Evolutionary conservation across 148 eudicot genomes (phyloP).

Genomic region (Fagopyrum homotropicum): DNA sequence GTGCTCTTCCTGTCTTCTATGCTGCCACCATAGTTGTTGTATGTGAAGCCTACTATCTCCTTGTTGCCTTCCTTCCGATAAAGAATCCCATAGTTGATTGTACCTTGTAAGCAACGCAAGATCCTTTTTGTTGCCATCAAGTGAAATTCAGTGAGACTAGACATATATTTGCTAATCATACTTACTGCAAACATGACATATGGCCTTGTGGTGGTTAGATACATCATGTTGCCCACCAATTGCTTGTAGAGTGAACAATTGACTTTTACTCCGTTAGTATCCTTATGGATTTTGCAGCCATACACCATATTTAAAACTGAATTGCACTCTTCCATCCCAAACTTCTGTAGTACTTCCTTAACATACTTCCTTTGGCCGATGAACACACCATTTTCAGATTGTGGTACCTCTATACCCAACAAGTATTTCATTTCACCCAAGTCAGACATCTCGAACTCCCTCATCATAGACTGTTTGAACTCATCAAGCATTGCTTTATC

Average conservation of each 20-base stretch:
- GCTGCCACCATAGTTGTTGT: background rate
- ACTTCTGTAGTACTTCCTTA: background rate
- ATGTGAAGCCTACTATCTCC: background rate
- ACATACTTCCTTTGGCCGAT: too few relatives aligned
- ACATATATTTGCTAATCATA: background rate
- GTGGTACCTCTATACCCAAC: background rate
- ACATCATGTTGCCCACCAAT: background rate
- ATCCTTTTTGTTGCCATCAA: background rate
- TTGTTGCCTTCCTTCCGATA: background rate
- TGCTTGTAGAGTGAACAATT: background rate
- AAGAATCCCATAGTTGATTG: background rate
- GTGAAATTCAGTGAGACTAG: background rate
- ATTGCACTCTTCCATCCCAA: background rate
- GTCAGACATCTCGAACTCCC: too few relatives aligned
- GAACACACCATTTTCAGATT: background rate
- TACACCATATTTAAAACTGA: background rate
- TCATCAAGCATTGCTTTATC: too few relatives aligned
- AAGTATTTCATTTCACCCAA: constrained; percentile 8
- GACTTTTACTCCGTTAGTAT: background rate
- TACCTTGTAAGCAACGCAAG: constrained; percentile 42
- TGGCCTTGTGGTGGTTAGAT: background rate
- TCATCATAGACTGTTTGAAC: too few relatives aligned
- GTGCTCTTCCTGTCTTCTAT: background rate
- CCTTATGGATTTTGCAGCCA: background rate
- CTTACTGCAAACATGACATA: background rate